Base-by-base conservation (phyloP, 345 rosid species). In the Salix udensis region DNA sequence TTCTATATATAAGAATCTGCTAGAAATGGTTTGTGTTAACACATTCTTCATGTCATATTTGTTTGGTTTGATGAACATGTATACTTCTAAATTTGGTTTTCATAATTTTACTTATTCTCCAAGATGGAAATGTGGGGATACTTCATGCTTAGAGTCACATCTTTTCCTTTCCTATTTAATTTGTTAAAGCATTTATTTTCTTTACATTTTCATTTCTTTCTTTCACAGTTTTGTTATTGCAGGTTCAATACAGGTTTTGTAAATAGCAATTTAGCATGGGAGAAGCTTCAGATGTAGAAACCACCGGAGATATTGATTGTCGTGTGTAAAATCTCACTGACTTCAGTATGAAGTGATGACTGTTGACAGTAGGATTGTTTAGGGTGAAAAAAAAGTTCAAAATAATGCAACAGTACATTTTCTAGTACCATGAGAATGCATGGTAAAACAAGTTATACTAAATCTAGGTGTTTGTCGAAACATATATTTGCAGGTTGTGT, bases 211-310 rank as follows among this genome's bases (percentile, higher is more conserved):
- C 21, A 1, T 12, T 19, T 65, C 23, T 10, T 31, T 40, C 30
- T 24, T 62, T 36, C 21, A 34, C 64, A 58, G 14, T n/a, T 58
- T 70, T 71, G 55, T 37, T 18, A 12, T 37, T 67, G 82, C 82
- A 84, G 87, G 78, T 78, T 39, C 42, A 67, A 36, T 23, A 12
- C 24, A 44, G 76, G 72, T 50, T 70, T 67, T 84, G 83, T 76
- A 81, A 24, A 84, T 78, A 81, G 75, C 75, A 68, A 73, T 65
- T 69, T 61, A 67, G 75, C 74, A 30, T 72, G 39, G 79, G 53
- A 61, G 67, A 74, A 66, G 71, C 66, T 62, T 74, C 40, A 24
- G 68, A 68, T 39, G 21, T 21, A 65, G 68, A 71, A 61, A 24
- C n/a, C 26, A 39, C 36, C 26, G 77, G 68, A 65, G 76, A 64